Evolutionary conservation across 345 rosid species (phyloP).

Genomic region (Erodium maritimum): DNA sequence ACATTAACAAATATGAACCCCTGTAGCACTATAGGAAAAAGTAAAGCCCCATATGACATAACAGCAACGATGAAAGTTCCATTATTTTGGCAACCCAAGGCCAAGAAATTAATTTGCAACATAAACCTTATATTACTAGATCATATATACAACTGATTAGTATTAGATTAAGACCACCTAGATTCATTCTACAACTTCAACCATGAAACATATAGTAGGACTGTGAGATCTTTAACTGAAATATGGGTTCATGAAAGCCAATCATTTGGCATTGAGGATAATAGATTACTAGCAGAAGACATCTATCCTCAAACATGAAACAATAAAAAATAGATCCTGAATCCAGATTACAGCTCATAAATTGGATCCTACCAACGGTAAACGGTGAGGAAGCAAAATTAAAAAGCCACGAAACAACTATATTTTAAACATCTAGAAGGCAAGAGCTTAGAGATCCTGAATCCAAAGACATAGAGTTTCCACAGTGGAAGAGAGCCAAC

Average conservation of each 20-base stretch:
- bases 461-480: slow-evolving; percentile 6
- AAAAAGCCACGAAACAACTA: neutral
- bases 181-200: neutral
- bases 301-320: too few relatives aligned
- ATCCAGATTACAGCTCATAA: too few relatives aligned
- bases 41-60: neutral
- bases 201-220: too few relatives aligned
- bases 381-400: too few relatives aligned
- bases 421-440: too few relatives aligned
- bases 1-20: slow-evolving; percentile 10
- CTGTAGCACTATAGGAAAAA: neutral
- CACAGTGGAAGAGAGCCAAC: slow-evolving; percentile 15
- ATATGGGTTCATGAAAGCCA: too few relatives aligned
- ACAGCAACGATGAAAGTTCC: neutral
- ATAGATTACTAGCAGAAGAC: too few relatives aligned
- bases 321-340: too few relatives aligned
- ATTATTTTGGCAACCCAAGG: neutral
- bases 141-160: neutral
- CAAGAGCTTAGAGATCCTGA: neutral
- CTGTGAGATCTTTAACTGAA: too few relatives aligned
- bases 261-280: too few relatives aligned
- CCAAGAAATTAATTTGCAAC: neutral
- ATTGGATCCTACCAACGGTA: too few relatives aligned
- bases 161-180: neutral
- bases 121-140: neutral